A percentile compares a stretch with the other conserved stretches of the same genome.
Conservation (phyloP, 2,329 filamentous ascomycete genomes). For the Fusarium nematophilum region DNA sequence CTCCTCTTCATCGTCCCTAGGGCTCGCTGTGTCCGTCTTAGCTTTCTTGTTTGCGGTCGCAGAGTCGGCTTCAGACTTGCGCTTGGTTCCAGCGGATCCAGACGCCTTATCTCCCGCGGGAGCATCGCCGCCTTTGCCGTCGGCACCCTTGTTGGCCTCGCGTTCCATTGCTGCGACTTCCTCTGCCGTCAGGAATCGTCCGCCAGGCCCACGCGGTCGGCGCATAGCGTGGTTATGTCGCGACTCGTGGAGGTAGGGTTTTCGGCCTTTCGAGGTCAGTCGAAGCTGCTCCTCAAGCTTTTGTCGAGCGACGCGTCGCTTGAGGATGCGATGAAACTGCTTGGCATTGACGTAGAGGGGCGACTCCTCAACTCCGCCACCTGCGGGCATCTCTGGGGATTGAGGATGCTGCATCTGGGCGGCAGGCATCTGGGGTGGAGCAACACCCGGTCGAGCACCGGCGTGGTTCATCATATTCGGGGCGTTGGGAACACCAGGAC, state of each 20-base stretch:
- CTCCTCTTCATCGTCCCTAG: conserved; percentile 56
- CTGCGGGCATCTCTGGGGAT: conserved; percentile 82
- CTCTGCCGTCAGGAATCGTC: conserved; percentile 94
- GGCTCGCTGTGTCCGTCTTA: conserved; percentile 60
- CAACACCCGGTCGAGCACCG: conserved; percentile 60
- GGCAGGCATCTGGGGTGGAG: conserved; percentile 69
- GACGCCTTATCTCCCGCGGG: conserved; percentile 37
- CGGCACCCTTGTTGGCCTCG: conserved; percentile 61
- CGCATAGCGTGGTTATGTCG: conserved; percentile 99
- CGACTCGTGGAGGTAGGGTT: conserved; percentile 97
- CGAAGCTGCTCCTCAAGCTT: conserved; percentile 92
- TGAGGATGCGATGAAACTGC: conserved; percentile 97
- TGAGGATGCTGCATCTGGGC: conserved; percentile 76
- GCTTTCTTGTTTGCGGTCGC: conserved; percentile 66
- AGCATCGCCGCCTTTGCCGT: conserved; percentile 48
- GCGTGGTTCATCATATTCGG: conserved; percentile 81
- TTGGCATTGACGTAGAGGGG: conserved; percentile 98
- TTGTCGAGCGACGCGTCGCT: conserved; percentile 91
- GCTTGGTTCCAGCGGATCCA: conserved; percentile 62
- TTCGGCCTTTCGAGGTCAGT: conserved; percentile 92
- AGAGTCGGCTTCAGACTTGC: conserved; percentile 67
- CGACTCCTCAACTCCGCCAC: conserved; percentile 82
- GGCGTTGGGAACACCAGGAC: conserved; percentile 78
- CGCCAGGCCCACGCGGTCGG: conserved; percentile 90
- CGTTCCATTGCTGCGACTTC: conserved; percentile 92